phyloP scores from a whole-genome alignment of 2,329 filamentous ascomycete species.

The Stylonectria norvegica region DNA sequence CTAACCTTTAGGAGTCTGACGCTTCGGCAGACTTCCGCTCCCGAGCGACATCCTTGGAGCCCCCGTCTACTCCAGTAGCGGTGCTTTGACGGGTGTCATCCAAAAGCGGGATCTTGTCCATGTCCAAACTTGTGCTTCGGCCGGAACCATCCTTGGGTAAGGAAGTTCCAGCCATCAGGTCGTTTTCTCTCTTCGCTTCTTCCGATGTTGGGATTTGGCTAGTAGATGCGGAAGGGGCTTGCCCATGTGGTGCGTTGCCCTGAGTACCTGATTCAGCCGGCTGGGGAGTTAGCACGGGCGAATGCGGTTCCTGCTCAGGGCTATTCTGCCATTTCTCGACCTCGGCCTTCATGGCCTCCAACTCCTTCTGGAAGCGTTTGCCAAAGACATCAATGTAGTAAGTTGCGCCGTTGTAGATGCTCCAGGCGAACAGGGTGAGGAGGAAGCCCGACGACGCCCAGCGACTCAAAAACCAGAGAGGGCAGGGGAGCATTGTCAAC shows the following conservation, averaged over 20 bases:
- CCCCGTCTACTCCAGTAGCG: slow-evolving; percentile 43
- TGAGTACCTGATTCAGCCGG: slow-evolving; percentile 18
- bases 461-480: slow-evolving; percentile 88
- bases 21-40: slow-evolving; percentile 42
- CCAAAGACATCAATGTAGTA: slow-evolving; percentile 99
- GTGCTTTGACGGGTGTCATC: slow-evolving; percentile 39
- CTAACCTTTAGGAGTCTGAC: slow-evolving; percentile 2
- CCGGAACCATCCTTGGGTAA: slow-evolving; percentile 18
- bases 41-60: slow-evolving; percentile 44
- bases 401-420: slow-evolving; percentile 93
- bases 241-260: slow-evolving; percentile 11
- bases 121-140: slow-evolving; percentile 26
- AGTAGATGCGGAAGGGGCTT: slow-evolving; percentile 14
- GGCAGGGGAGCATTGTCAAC: slow-evolving; percentile 89
- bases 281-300: slow-evolving; percentile 33
- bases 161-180: slow-evolving; percentile 11
- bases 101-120: slow-evolving; percentile 58
- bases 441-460: slow-evolving; percentile 78
- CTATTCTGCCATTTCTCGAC: slow-evolving; percentile 81
- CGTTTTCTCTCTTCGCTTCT: slow-evolving; percentile 19
- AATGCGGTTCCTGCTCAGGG: slow-evolving; percentile 44
- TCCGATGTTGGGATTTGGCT: slow-evolving; percentile 14
- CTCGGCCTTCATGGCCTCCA: slow-evolving; percentile 84
- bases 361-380: slow-evolving; percentile 91
- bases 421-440: slow-evolving; percentile 83